Evolutionary conservation across 306 rosid genomes (phyloP), one percentile per base, ranked within the genome.

Genomic region (Gleditsia sinensis): DNA sequence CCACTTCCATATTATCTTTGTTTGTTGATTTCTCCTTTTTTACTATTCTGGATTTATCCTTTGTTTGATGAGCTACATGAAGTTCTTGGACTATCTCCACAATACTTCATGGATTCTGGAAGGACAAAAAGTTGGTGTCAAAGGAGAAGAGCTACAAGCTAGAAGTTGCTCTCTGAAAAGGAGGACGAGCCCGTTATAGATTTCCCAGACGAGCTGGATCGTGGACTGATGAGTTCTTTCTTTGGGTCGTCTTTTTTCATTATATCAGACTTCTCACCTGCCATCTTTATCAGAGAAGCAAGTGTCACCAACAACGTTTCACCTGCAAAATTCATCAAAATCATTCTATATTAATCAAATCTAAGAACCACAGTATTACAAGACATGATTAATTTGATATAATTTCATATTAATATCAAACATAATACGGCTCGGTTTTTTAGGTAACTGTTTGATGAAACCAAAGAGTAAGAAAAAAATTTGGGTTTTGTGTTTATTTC

Each of bases 61-160:
- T 33, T 51, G 56, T 58, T 80, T 6, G 90, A 71, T 10, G 91
- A 78, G 21, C 57, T 53, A 20, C 69, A 40, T 23, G 76, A 72
- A 65, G 53, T 21, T 14, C 49, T 75, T 20, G 72, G 71, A 53
- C 50, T 80, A 54, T 81, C 83, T 46, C 8, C 67, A n/a, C n/a
- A n/a, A n/a, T n/a, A n/a, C n/a, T n/a, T n/a, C 17, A 65, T 50
- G 3, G 42, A 20, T 71, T 85, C 77, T 2, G 89, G 73, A 24
- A 90, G 92, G 46, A 92, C 96, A n/a, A 39, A 91, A 88, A 21
- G 90, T 88, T 1, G 96, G 96, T 17, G 92, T 88, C 62, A 58
- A 57, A 0, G 96, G 98, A 19, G 90, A 78, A 60, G 86, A 36
- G 51, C 84, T 32, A 40, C 72, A 65, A 28, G 78, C n/a, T n/a